phyloP scores from a whole-genome alignment of 140 eudicot genomes.

The Anethum foeniculum region DNA sequence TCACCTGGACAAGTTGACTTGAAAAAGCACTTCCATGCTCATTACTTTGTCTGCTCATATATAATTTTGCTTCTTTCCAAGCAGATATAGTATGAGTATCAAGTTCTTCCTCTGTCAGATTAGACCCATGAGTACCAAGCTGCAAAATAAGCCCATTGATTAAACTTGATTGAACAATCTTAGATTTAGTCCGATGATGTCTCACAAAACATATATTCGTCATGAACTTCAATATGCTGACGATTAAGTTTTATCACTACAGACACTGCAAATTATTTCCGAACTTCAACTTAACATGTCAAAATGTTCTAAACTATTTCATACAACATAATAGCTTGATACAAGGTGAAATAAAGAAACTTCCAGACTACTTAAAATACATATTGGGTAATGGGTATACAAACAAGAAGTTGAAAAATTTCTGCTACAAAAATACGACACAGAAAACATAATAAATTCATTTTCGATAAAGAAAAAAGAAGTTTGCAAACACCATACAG shows the following conservation, averaged over 20 bases:
- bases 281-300: neutral
- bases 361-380: neutral
- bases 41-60: conserved; percentile 46
- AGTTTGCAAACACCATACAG: neutral
- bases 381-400: neutral
- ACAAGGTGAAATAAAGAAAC: neutral
- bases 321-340: neutral
- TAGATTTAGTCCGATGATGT: neutral
- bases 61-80: conserved; percentile 90
- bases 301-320: neutral
- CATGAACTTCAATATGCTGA: neutral
- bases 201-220: neutral
- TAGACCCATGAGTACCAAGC: conserved; percentile 91
- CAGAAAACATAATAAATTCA: neutral
- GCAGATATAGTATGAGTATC: conserved; percentile 96
- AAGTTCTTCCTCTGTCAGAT: conserved; percentile 95
- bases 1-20: conserved; percentile 60
- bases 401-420: neutral
- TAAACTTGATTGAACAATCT: neutral
- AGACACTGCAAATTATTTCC: neutral
- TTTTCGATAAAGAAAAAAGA: neutral
- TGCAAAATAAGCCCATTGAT: conserved; percentile 26
- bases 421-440: neutral
- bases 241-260: neutral
- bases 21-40: conserved; percentile 47